A percentile compares a stretch with the other conserved stretches of the same genome.
Evolutionary conservation across 1,284 basidiomycete species (phyloP).

Genomic region (Megacollybia platyphylla): DNA sequence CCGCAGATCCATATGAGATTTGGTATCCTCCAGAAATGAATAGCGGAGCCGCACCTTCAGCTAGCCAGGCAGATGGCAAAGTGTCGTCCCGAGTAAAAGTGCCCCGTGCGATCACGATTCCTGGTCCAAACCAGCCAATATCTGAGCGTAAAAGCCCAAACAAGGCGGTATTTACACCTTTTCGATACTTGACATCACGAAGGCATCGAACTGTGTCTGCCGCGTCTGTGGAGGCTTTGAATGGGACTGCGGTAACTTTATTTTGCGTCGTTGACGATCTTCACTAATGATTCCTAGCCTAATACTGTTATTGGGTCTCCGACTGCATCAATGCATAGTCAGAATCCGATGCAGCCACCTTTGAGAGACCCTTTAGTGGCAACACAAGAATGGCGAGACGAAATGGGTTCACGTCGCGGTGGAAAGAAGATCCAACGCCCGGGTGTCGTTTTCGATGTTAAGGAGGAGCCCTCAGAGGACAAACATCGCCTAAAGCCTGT

Average conservation of each 20-base stretch:
- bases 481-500: slow-evolving; percentile 12
- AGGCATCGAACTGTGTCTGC: slow-evolving; percentile 57
- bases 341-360: slow-evolving; percentile 39
- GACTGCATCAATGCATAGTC: slow-evolving; percentile 53
- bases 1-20: slow-evolving; percentile 12
- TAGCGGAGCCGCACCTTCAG: neutral
- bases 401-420: slow-evolving; percentile 18
- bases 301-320: slow-evolving; percentile 65
- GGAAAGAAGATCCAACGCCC: slow-evolving; percentile 40
- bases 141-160: slow-evolving; percentile 24
- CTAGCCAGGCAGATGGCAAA: slow-evolving; percentile 3
- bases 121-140: slow-evolving; percentile 10
- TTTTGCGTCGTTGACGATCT: slow-evolving; percentile 6
- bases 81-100: slow-evolving; percentile 13
- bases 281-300: slow-evolving; percentile 21
- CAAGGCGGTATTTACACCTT: slow-evolving; percentile 43
- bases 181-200: slow-evolving; percentile 45
- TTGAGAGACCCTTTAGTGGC: slow-evolving; percentile 50
- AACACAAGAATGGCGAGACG: slow-evolving; percentile 52
- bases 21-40: slow-evolving; percentile 14
- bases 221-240: slow-evolving; percentile 60
- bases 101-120: slow-evolving; percentile 16
- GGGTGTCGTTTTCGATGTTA: slow-evolving; percentile 60
- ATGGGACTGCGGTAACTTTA: slow-evolving; percentile 52
- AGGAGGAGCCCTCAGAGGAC: slow-evolving; percentile 27